Evolutionary conservation across 2,329 filamentous ascomycete species (phyloP).

Genomic region (Fusarium napiforme): DNA sequence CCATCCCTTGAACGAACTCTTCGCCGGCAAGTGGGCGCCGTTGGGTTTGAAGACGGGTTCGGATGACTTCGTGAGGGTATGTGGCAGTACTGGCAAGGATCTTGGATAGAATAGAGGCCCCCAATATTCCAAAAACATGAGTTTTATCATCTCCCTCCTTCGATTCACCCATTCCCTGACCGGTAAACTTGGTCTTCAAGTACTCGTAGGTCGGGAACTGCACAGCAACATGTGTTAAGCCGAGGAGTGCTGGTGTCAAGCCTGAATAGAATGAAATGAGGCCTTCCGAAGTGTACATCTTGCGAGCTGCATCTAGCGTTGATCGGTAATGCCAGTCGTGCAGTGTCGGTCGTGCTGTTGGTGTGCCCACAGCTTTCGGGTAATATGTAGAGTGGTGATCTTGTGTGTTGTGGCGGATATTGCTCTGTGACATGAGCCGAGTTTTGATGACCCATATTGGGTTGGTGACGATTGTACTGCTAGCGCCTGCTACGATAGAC

Average conservation of each 20-base stretch:
- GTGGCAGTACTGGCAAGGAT: slow-evolving; percentile 93
- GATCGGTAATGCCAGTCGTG: slow-evolving; percentile 93
- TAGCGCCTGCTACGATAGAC: slow-evolving; percentile 89
- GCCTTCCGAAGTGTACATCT: slow-evolving; percentile 95
- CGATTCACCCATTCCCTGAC: slow-evolving; percentile 83
- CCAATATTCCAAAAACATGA: slow-evolving; percentile 85
- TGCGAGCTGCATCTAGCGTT: slow-evolving; percentile 89
- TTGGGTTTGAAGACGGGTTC: slow-evolving; percentile 93
- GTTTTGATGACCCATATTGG: slow-evolving; percentile 99
- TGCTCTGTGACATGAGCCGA: slow-evolving; percentile 92
- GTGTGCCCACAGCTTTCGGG: slow-evolving; percentile 63
- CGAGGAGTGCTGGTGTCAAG: slow-evolving; percentile 88
- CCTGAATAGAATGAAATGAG: slow-evolving; percentile 94
- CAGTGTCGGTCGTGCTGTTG: slow-evolving; percentile 64
- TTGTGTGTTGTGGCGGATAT: slow-evolving; percentile 53
- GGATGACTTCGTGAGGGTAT: slow-evolving; percentile 96
- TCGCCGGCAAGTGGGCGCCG: slow-evolving; percentile 73
- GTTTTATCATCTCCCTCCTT: slow-evolving; percentile 52
- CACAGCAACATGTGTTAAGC: slow-evolving; percentile 93
- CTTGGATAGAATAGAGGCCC: slow-evolving; percentile 93
- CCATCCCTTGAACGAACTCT: slow-evolving; percentile 62
- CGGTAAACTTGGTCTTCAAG: slow-evolving; percentile 90
- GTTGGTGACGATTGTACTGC: slow-evolving; percentile 93
- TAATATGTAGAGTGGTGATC: slow-evolving; percentile 55
- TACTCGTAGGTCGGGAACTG: slow-evolving; percentile 97